Evolutionary conservation across 169 alveolate species (phyloP).

Genomic region (Cyclospora cayetanensis): DNA sequence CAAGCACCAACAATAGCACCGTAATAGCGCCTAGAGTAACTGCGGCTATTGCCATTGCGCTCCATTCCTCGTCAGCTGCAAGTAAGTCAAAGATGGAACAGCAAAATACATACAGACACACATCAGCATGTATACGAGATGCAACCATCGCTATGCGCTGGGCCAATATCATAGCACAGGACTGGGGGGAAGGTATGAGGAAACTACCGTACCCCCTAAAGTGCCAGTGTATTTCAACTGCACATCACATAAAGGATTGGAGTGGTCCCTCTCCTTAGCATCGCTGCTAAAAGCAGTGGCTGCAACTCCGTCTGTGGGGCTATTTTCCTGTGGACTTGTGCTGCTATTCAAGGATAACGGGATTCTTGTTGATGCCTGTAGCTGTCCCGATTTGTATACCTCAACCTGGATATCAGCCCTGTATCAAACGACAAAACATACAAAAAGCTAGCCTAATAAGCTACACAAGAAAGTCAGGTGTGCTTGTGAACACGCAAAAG

Average conservation of each 20-base stretch:
- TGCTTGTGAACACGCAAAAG: not conserved
- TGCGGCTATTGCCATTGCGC: not conserved
- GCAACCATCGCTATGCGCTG: no score
- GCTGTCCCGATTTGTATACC: conserved; percentile 11
- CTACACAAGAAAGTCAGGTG: not conserved
- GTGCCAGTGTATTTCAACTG: conserved; percentile 1
- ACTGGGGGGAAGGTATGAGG: not conserved
- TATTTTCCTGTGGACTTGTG: not conserved
- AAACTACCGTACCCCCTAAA: not conserved
- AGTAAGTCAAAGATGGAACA: not conserved
- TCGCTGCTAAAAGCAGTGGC: conserved; percentile 46
- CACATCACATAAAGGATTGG: conserved; percentile 5
- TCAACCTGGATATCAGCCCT: conserved; percentile 58
- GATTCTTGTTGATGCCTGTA: not conserved
- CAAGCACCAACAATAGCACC: not conserved
- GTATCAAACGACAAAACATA: not conserved
- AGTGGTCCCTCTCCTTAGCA: not conserved
- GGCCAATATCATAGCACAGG: no score
- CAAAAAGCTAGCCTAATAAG: not conserved
- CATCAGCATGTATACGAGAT: no score
- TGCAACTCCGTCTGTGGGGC: conserved; percentile 16
- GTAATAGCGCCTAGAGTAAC: not conserved
- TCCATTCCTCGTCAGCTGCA: conserved; percentile 6
- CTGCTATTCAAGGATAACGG: conserved; percentile 13
- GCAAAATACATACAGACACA: not conserved